These are phyloP conservation scores for Anthracocystis panici-leucophaei DNA, from an alignment of 1,284 basidiomycete species.

Conservation along the genomic window DNA sequence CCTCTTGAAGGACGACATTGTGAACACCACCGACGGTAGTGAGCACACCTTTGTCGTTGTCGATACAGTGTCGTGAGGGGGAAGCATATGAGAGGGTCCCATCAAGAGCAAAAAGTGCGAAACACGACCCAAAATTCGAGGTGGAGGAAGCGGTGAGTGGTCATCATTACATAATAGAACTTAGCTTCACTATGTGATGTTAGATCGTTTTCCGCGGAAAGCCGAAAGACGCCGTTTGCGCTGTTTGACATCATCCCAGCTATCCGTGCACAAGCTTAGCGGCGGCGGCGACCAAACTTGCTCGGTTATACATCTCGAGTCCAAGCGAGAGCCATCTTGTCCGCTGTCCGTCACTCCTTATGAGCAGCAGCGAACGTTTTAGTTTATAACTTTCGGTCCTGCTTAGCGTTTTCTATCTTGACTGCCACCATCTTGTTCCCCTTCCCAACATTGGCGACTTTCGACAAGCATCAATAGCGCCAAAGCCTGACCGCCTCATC, in stretches of 20 bases:
- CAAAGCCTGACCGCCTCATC: neutral
- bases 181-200: neutral
- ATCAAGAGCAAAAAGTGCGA: neutral
- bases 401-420: neutral
- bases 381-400: neutral
- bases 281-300: neutral
- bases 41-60: neutral
- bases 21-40: neutral
- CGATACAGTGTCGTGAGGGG: neutral
- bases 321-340: neutral
- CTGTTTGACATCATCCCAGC: conserved; percentile 2
- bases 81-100: neutral
- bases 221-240: conserved; percentile 5
- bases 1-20: conserved; percentile 83
- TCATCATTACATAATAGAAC: conserved; percentile 11
- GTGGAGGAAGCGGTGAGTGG: conserved; percentile 17
- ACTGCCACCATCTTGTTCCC: neutral
- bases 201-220: conserved; percentile 6
- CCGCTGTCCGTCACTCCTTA: neutral
- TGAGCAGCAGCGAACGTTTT: neutral
- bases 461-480: neutral
- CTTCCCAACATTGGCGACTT: neutral
- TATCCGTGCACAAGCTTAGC: neutral
- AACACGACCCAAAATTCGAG: conserved; percentile 11
- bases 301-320: neutral